Evolutionary conservation across 371 early-diverging fungal genomes (phyloP).

Genomic region (Mycotypha africana): DNA sequence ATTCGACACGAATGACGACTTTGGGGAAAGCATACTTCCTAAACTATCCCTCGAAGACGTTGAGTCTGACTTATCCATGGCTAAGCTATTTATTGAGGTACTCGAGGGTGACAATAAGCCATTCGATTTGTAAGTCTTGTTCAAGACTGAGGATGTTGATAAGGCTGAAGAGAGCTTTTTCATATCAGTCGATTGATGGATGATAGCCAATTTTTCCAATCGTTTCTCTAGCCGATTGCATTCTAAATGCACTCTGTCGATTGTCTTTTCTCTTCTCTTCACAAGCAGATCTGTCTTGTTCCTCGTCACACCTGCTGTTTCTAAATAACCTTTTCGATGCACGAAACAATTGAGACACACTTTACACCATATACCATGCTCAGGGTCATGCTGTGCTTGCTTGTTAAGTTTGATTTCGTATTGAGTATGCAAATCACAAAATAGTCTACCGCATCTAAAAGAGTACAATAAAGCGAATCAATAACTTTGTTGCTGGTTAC

Average conservation of each 20-base stretch:
- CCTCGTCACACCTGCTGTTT: constrained; percentile 35
- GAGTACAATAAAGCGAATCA: neutral
- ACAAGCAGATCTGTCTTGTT: constrained; percentile 51
- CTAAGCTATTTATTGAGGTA: constrained; percentile 16
- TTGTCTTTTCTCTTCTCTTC: constrained; percentile 49
- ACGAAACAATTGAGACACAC: constrained; percentile 71
- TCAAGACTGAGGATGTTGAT: neutral
- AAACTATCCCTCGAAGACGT: constrained; percentile 34
- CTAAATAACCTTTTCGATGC: constrained; percentile 46
- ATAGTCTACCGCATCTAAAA: constrained; percentile 66
- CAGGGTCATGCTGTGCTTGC: constrained; percentile 69
- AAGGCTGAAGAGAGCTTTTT: neutral
- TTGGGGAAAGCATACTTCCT: constrained; percentile 28
- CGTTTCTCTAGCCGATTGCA: constrained; percentile 84
- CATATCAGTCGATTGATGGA: constrained; percentile 32
- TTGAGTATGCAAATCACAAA: constrained; percentile 65
- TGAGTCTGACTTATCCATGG: constrained; percentile 28
- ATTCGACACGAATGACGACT: constrained; percentile 30
- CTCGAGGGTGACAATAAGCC: constrained; percentile 8
- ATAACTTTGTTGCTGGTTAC: too few species aligned
- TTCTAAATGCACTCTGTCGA: constrained; percentile 70
- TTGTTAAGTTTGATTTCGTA: constrained; percentile 65
- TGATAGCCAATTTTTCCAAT: constrained; percentile 59
- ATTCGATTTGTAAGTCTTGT: too few species aligned
- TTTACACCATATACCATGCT: constrained; percentile 66